A percentile compares a stretch with the other conserved stretches of the same genome.
phyloP scores from a whole-genome alignment of 345 rosid species.

The Eucalyptus cloeziana region DNA sequence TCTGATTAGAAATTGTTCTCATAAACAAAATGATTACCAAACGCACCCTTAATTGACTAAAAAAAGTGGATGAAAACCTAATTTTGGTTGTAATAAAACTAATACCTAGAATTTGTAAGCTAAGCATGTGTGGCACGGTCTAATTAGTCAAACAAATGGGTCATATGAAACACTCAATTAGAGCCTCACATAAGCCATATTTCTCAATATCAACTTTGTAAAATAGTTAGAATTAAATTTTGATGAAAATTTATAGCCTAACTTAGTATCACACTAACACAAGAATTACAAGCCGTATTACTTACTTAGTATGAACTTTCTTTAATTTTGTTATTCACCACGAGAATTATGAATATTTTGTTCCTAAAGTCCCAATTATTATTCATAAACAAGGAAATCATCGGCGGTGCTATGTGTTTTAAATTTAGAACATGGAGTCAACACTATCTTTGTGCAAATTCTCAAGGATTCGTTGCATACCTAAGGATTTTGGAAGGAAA shows the following conservation, averaged over 20 bases:
- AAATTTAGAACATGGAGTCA: background rate
- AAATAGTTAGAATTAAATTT: background rate
- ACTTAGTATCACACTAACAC: background rate
- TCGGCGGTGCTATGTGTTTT: background rate
- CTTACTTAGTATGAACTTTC: no score
- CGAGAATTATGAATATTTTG: background rate
- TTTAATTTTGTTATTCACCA: background rate
- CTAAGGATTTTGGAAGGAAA: no score
- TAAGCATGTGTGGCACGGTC: background rate
- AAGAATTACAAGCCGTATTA: background rate
- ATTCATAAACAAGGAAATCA: background rate
- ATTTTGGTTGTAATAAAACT: background rate
- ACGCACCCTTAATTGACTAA: background rate
- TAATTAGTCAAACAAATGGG: background rate
- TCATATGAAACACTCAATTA: background rate
- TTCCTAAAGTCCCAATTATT: background rate
- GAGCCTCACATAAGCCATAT: background rate
- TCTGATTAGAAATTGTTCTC: rapidly evolving
- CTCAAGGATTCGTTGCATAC: background rate
- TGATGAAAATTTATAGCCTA: background rate
- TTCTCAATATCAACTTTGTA: background rate
- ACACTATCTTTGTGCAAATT: background rate
- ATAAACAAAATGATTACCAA: no score
- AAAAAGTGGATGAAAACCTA: background rate
- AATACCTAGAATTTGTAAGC: background rate